Percentiles rank a stretch among this genome's conserved stretches.
phyloP scores from a whole-genome alignment of 2,329 filamentous ascomycete species.

The Emergomyces africanus region DNA sequence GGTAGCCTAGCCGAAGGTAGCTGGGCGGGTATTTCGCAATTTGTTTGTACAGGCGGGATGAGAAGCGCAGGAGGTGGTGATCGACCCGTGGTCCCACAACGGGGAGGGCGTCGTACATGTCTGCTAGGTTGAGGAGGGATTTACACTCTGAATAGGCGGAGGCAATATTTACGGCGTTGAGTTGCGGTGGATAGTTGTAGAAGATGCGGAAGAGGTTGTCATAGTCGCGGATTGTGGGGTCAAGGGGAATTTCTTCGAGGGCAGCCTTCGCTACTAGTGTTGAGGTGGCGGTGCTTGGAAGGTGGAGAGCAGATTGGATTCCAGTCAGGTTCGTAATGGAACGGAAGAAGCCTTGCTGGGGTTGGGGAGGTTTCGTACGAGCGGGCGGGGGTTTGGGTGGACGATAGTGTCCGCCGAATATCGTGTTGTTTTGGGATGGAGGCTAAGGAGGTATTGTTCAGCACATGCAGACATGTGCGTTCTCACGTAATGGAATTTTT shows the following conservation, averaged over 20 bases:
- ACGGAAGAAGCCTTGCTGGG: conserved; percentile 65
- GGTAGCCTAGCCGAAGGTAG: conserved; percentile 79
- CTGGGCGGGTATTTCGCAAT: conserved; percentile 92
- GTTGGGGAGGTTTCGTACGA: conserved; percentile 48
- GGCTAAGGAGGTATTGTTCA: conserved; percentile 5
- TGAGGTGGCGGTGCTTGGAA: conserved; percentile 29
- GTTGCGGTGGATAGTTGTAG: conserved; percentile 76
- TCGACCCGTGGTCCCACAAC: conserved; percentile 85
- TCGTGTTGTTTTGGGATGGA: conserved; percentile 31
- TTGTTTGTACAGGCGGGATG: conserved; percentile 83
- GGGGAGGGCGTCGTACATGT: conserved; percentile 82
- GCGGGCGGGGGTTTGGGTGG: conserved; percentile 38
- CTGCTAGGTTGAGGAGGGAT: conserved; percentile 72
- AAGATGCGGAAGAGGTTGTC: conserved; percentile 93
- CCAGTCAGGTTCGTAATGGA: conserved; percentile 68
- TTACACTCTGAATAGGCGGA: conserved; percentile 92
- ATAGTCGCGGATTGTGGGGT: conserved; percentile 79
- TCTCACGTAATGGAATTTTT: neutral
- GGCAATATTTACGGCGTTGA: conserved; percentile 80
- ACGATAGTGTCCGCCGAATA: conserved; percentile 40
- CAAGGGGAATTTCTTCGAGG: conserved; percentile 45
- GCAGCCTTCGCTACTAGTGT: conserved; percentile 33
- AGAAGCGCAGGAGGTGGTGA: conserved; percentile 86
- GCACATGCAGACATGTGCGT: neutral
- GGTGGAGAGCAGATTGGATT: conserved; percentile 40